Conservation (phyloP, 2,329 filamentous ascomycete genomes). For the Claviceps monticola region DNA sequence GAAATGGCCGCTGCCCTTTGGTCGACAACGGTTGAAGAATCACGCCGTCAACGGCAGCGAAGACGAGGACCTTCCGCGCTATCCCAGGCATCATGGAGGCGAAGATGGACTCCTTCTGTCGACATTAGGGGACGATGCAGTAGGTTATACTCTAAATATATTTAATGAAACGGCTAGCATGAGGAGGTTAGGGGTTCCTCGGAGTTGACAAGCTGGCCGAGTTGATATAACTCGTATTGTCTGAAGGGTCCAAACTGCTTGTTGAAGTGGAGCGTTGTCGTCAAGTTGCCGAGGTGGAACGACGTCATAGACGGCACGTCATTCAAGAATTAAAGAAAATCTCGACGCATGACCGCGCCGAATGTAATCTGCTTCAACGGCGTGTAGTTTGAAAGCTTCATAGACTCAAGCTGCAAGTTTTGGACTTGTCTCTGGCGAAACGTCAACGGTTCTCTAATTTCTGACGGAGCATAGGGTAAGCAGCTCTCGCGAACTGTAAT, state of each 20-base stretch:
- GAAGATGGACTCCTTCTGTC: not conserved
- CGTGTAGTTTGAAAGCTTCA: not conserved
- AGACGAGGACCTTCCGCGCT: conserved; percentile 66
- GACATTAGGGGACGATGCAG: not conserved
- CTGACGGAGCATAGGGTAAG: not conserved
- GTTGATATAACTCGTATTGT: too few species aligned
- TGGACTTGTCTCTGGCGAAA: too few species aligned
- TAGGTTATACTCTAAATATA: not conserved
- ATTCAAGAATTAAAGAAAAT: not conserved
- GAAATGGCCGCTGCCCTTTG: conserved; percentile 41
- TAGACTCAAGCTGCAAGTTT: not conserved
- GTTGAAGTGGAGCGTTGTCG: not conserved
- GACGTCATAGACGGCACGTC: conserved; percentile 1
- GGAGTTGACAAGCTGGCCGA: not conserved
- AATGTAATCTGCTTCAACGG: too few species aligned
- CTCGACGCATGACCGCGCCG: too few species aligned
- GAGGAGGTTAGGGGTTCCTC: not conserved
- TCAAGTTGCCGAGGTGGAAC: not conserved
- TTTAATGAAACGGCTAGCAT: not conserved
- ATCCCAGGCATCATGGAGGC: conserved; percentile 53
- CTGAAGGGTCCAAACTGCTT: too few species aligned
- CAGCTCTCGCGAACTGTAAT: not conserved
- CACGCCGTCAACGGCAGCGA: conserved; percentile 70
- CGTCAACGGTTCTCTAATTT: not conserved
- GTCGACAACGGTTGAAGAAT: conserved; percentile 58